A percentile compares a stretch with the other conserved stretches of the same genome.
Evolutionary conservation across 2,329 filamentous ascomycete species (phyloP).

Genomic region (Aspergillus sp.): DNA sequence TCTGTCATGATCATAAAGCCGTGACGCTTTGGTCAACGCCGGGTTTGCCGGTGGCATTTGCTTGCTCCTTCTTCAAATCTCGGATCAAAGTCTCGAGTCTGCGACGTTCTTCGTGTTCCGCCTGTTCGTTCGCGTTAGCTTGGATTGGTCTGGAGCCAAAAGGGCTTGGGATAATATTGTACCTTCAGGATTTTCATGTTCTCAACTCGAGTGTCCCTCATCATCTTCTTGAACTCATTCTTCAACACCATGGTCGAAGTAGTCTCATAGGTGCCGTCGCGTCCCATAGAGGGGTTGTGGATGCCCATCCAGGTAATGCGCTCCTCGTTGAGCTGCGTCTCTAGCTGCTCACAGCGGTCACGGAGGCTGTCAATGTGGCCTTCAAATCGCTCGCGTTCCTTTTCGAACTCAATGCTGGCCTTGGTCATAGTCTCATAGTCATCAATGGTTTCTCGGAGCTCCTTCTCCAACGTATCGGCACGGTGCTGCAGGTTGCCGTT

Average conservation of each 20-base stretch:
- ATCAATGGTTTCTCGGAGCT: conserved; percentile 65
- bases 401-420: conserved; percentile 68
- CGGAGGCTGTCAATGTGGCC: conserved; percentile 62
- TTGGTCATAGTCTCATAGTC: conserved; percentile 72
- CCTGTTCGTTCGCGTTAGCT: conserved; percentile 44
- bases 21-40: conserved; percentile 33
- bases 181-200: conserved; percentile 65
- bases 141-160: not conserved
- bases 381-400: conserved; percentile 66
- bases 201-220: conserved; percentile 69
- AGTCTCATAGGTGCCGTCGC: conserved; percentile 48
- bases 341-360: conserved; percentile 63
- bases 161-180: conserved; percentile 34
- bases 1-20: conserved; percentile 35
- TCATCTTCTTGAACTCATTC: conserved; percentile 79
- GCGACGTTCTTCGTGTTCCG: conserved; percentile 69
- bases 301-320: conserved; percentile 63
- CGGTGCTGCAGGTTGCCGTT: conserved; percentile 46
- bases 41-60: conserved; percentile 31
- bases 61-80: conserved; percentile 44
- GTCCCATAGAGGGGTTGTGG: conserved; percentile 48
- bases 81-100: conserved; percentile 65
- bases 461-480: conserved; percentile 59
- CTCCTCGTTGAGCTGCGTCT: conserved; percentile 66
- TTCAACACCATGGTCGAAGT: conserved; percentile 69